A percentile compares a stretch with the other conserved stretches of the same genome.
phyloP scores from a whole-genome alignment of 331 rosid genomes.

The Saraca asoca region DNA sequence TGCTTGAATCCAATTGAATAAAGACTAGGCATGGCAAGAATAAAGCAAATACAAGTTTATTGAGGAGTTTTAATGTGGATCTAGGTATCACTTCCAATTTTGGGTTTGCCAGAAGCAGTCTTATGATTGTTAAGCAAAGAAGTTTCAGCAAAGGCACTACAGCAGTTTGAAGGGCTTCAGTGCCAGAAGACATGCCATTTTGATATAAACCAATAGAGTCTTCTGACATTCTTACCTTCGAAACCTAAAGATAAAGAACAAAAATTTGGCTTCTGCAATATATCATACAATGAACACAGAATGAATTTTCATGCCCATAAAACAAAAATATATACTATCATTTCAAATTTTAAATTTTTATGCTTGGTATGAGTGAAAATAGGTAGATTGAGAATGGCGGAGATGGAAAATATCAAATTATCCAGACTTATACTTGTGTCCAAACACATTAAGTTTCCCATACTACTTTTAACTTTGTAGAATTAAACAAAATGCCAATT shows the following conservation, averaged over 20 bases:
- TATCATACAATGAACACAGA: not conserved
- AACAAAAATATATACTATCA: not conserved
- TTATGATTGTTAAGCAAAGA: constrained; percentile 62
- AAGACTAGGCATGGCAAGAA: constrained; percentile 89
- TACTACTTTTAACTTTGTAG: too few species aligned
- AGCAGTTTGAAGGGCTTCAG: constrained; percentile 57
- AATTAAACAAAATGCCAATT: not conserved
- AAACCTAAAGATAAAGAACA: constrained; percentile 1
- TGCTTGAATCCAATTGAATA: constrained; percentile 70
- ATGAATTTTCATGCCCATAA: not conserved
- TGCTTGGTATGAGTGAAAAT: too few species aligned
- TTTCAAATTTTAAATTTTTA: not conserved
- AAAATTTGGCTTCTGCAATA: constrained; percentile 46
- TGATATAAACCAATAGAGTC: constrained; percentile 29
- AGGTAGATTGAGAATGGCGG: too few species aligned
- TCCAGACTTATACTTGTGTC: too few species aligned
- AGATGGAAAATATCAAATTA: not conserved
- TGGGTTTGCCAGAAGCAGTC: constrained; percentile 68
- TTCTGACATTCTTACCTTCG: constrained; percentile 44
- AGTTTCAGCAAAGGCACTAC: constrained; percentile 73
- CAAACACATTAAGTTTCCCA: too few species aligned
- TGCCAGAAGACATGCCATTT: constrained; percentile 41
- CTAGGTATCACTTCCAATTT: constrained; percentile 53
- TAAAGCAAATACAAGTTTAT: constrained; percentile 80
- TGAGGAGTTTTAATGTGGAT: constrained; percentile 70